Evolutionary conservation across 202 grass and related monocot genomes (phyloP), one percentile per base, ranked within the genome.

Genomic region (Panicum hallii): DNA sequence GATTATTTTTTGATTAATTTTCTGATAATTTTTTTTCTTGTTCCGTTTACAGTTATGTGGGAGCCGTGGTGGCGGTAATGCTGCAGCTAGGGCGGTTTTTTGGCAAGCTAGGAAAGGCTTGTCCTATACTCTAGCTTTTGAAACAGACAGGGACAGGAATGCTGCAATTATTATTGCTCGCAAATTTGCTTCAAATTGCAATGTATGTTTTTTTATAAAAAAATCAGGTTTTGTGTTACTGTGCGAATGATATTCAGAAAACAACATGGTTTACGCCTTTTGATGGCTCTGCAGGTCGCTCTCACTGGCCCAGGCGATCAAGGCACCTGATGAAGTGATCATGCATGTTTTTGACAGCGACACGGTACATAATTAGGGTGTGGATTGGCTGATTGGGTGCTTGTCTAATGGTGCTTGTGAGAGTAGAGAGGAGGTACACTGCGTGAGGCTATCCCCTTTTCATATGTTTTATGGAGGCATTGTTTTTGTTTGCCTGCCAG

Each of bases 121-220:
- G 70, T 88, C 75, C 45, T 97, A 90, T 72, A 94, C 79, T 16
- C 60, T 97, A 74, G 91, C 87, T 65, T 97, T 97, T 28, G 91
- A 97, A 87, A 87, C 94, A 19, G 91, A 94, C 79, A 94, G 94
- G 84, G 94, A 94, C 12, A 85, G 94, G 71, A 97, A 94, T 80
- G 94, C 94, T 64, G 89, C 89, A 7, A 77, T 97, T 45, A 90
- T 94, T 72, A 88, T 97, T 77, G 94, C 94, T 61, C 82, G 91
- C 48, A 97, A 86, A 87, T 94, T 94, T 71, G 94, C 94, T 73
- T 92, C 83, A 11, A 90, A 89, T 28, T 97, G 91, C 77, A 97
- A 94, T 80, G 94, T 93, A 67, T 12, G 43, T 4, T 4, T 30
- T 60, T 17, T 11, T 46, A n/a, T 3, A 11, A 16, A 20, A 11